These are phyloP conservation scores for Eucalyptus camaldulensis DNA, from an alignment of 345 rosid species.

Conservation along the genomic window DNA sequence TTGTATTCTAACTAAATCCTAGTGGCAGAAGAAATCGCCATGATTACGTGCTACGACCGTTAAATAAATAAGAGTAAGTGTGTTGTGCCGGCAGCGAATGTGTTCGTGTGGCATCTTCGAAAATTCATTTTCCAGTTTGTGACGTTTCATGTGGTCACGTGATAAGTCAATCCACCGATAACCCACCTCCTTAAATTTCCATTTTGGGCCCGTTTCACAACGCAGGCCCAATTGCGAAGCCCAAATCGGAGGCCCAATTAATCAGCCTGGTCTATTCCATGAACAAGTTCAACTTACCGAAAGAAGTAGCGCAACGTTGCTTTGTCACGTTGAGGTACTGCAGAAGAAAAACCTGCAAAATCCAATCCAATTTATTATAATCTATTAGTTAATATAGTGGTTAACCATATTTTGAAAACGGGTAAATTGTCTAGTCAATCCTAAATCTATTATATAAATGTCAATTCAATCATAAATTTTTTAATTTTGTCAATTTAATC, in stretches of 20 bases:
- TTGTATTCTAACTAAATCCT: neutral
- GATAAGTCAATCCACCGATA: neutral
- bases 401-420: neutral
- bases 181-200: neutral
- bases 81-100: neutral
- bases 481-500: accelerated
- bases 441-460: no score
- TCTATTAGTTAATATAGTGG: neutral
- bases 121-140: neutral
- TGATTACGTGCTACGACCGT: neutral
- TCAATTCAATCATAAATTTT: accelerated
- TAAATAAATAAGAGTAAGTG: neutral
- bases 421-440: neutral
- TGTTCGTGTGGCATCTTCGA: neutral
- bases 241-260: neutral
- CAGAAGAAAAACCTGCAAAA: neutral
- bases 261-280: neutral
- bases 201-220: neutral
- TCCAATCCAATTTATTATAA: accelerated
- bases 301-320: neutral
- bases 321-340: neutral
- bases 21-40: neutral
- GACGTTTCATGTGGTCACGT: neutral
- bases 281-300: neutral
- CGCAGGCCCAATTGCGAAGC: neutral